These are phyloP conservation scores for Phyllosticta ampelicida DNA, from an alignment of 2,329 filamentous ascomycete genomes.

Conservation along the genomic window DNA sequence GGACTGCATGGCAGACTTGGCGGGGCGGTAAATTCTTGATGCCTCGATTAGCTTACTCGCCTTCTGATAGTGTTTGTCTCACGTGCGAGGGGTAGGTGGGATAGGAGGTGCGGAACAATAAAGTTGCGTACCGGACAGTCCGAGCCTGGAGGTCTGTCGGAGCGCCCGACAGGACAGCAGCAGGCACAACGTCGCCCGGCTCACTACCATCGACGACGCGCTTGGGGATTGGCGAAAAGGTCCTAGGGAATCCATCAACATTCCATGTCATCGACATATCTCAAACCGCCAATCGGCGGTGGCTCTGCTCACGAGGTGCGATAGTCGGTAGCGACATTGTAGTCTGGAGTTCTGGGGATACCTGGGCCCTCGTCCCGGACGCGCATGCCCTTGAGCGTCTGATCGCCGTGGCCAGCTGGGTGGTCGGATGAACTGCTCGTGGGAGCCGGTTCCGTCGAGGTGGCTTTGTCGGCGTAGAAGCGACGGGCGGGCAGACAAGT, in stretches of 20 bases:
- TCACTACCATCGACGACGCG: slow-evolving; percentile 86
- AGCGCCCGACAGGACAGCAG: slow-evolving; percentile 80
- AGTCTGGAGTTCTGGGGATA: slow-evolving; percentile 60
- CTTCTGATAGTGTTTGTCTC: slow-evolving; percentile 10
- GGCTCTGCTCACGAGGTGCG: slow-evolving; percentile 65
- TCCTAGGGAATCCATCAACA: slow-evolving; percentile 41
- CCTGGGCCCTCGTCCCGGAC: slow-evolving; percentile 25
- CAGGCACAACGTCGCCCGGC: slow-evolving; percentile 60
- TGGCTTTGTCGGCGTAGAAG: slow-evolving; percentile 18
- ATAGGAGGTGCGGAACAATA: neutral
- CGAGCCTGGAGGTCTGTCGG: slow-evolving; percentile 89
- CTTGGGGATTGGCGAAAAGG: slow-evolving; percentile 84
- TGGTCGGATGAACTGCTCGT: slow-evolving; percentile 28
- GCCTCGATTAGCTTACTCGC: slow-evolving; percentile 6
- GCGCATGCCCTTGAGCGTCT: neutral
- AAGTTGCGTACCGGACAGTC: slow-evolving; percentile 65
- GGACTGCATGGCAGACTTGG: slow-evolving; percentile 94
- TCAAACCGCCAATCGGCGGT: slow-evolving; percentile 3
- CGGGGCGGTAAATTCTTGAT: slow-evolving; percentile 74
- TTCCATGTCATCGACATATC: neutral
- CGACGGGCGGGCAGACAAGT: slow-evolving; percentile 20
- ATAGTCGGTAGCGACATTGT: slow-evolving; percentile 70
- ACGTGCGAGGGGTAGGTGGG: neutral
- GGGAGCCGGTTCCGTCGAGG: slow-evolving; percentile 13
- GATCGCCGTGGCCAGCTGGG: slow-evolving; percentile 19